Conservation (phyloP, 192 early-diverging fungal species). For the Backusella westeae region DNA sequence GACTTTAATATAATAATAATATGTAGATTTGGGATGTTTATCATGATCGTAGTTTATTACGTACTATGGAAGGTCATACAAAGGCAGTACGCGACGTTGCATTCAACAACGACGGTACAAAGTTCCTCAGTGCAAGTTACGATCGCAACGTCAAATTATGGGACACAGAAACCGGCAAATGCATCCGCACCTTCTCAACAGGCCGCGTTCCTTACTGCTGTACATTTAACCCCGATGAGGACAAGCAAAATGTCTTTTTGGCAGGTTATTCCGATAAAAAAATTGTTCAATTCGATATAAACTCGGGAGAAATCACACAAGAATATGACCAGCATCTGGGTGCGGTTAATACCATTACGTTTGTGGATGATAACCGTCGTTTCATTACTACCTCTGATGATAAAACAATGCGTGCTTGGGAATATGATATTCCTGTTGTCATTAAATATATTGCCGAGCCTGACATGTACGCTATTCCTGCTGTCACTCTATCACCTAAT, state of each 20-base stretch:
- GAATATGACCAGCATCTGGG: slow-evolving; percentile 98
- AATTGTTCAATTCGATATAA: slow-evolving; percentile 85
- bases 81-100: slow-evolving; percentile 91
- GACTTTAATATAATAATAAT: too few relatives aligned
- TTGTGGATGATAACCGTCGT: slow-evolving; percentile 90
- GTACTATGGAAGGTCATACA: slow-evolving; percentile 89
- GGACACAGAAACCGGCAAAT: slow-evolving; percentile 98
- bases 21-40: slow-evolving; percentile 91
- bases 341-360: slow-evolving; percentile 95
- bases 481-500: slow-evolving; percentile 84
- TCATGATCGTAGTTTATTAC: slow-evolving; percentile 77
- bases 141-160: slow-evolving; percentile 94
- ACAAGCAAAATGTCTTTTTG: slow-evolving; percentile 86
- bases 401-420: slow-evolving; percentile 96
- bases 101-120: slow-evolving; percentile 83
- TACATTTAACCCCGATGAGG: slow-evolving; percentile 86
- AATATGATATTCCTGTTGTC: slow-evolving; percentile 97
- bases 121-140: slow-evolving; percentile 87
- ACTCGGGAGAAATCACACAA: slow-evolving; percentile 81
- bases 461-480: slow-evolving; percentile 95
- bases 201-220: slow-evolving; percentile 86
- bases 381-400: slow-evolving; percentile 97
- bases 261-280: slow-evolving; percentile 93
- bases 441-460: slow-evolving; percentile 98
- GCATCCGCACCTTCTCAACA: slow-evolving; percentile 71